A percentile compares a stretch with the other conserved stretches of the same genome.
Evolutionary conservation across 345 rosid genomes (phyloP).

Genomic region (Camelina sativa): DNA sequence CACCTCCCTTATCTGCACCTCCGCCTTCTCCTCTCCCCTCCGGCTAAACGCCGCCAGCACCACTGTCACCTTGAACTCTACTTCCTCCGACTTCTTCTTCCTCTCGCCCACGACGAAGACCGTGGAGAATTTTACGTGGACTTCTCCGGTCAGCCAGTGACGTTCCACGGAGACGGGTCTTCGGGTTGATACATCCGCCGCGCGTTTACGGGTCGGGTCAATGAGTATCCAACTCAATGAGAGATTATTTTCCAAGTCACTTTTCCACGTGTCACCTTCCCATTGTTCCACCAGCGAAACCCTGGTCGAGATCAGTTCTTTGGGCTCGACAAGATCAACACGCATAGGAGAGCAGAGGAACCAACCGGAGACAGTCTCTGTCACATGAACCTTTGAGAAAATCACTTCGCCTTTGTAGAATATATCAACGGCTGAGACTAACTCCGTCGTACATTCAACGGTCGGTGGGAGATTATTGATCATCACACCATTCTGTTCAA

Average conservation of each 20-base stretch:
- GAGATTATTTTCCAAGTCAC: conserved; percentile 57
- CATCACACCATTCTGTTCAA: conserved; percentile 27
- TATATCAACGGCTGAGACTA: conserved; percentile 77
- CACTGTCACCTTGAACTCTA: conserved; percentile 52
- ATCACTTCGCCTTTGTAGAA: conserved; percentile 48
- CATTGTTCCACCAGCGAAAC: conserved; percentile 10
- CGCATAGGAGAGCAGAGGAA: conserved; percentile 66
- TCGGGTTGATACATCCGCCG: conserved; percentile 57
- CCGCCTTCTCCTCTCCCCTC: conserved; percentile 51
- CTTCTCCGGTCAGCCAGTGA: conserved; percentile 78
- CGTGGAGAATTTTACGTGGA: conserved; percentile 53
- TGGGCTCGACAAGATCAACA: conserved; percentile 58
- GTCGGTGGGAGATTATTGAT: conserved; percentile 17
- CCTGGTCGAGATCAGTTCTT: conserved; percentile 47
- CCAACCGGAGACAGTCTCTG: conserved; percentile 60
- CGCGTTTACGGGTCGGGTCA: conserved; percentile 58
- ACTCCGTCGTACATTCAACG: conserved; percentile 21
- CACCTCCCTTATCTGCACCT: conserved; percentile 61
- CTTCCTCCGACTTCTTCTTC: conserved; percentile 24
- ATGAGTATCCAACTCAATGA: conserved; percentile 70
- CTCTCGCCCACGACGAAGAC: conserved; percentile 37
- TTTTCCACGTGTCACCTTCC: conserved; percentile 47
- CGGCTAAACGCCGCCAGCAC: conserved; percentile 43
- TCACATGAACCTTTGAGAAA: conserved; percentile 55
- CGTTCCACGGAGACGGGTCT: conserved; percentile 58